These are phyloP conservation scores for Trifolium fragiferum DNA, from an alignment of 306 rosid species.

Conservation along the genomic window DNA sequence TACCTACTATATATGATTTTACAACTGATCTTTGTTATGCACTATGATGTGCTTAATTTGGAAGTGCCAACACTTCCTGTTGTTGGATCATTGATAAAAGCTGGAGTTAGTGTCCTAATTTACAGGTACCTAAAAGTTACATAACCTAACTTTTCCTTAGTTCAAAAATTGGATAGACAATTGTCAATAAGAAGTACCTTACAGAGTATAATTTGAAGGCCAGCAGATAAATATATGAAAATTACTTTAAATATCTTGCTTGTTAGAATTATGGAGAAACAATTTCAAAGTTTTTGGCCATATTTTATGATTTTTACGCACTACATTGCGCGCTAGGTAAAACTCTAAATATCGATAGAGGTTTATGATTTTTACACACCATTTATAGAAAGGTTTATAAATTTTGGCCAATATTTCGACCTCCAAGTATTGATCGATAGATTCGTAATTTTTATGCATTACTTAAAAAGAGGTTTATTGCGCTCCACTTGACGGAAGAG, in stretches of 20 bases:
- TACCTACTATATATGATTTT: too few species aligned
- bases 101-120: constrained; percentile 79
- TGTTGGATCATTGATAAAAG: constrained; percentile 70
- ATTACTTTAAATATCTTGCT: constrained; percentile 1
- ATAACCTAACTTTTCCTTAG: constrained; percentile 35
- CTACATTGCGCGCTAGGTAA: too few species aligned
- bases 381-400: too few species aligned
- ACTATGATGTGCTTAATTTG: constrained; percentile 79
- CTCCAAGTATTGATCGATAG: too few species aligned
- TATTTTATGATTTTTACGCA: too few species aligned
- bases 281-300: constrained; percentile 2
- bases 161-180: constrained; percentile 70
- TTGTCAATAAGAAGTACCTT: constrained; percentile 74
- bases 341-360: too few species aligned
- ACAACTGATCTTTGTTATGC: constrained; percentile 28
- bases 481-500: too few species aligned
- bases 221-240: constrained; percentile 61
- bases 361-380: too few species aligned
- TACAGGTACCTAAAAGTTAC: constrained; percentile 68
- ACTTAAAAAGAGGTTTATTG: too few species aligned
- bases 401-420: too few species aligned
- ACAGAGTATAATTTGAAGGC: constrained; percentile 91
- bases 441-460: too few species aligned
- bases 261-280: constrained; percentile 25
- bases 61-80: constrained; percentile 85